Base-by-base conservation (phyloP, 2,329 filamentous ascomycete genomes). In the Pestalotiopsis sp. region DNA sequence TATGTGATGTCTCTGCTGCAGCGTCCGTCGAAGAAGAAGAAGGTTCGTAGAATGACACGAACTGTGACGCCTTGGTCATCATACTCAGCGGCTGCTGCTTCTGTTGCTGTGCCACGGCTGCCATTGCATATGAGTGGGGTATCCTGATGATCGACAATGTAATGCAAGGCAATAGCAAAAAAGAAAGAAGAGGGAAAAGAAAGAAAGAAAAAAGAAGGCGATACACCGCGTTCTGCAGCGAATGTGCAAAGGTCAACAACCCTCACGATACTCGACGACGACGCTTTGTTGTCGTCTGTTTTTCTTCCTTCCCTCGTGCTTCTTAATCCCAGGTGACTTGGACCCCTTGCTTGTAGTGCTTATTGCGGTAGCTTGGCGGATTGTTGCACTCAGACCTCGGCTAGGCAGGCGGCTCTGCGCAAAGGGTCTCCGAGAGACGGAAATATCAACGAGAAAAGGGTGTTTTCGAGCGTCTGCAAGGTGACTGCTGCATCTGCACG, bases 41-140 rank as follows among this genome's bases (percentile, higher is more conserved):
- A 4, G 68, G 76, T 67, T 78, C 75, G 63, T 76, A 76, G 68
- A 73, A 70, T 45, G 68, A 75, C n/a, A 78, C 72, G 49, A 73
- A 73, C 3, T 72, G 69, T 17, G 76, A 77, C n/a, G 77, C 14
- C 66, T 73, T 74, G 56, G 73, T 75, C 75, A 77, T 75, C 67
- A 71, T 74, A 14, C 69, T 72, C 63, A 73, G 59, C 11, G 75
- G 74, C 12, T 69, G 71, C 9, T 68, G 64, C 45, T 64, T 63
- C 13, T 67, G 13, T 6, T 64, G 64, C 13, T 67, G 13, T 7
- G 70, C 56, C 13, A 52, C 38, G 23, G 56, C 62, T 64, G 70
- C 70, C 45, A 52, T 52, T 52, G n/a, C 45, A 52, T 17, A 20
- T 52, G 45, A n/a, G 45, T 52, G 45, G 45, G 45, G 45, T 52